These are phyloP conservation scores for Pontederia crassipes DNA, from an alignment of 176 grass and related monocot species.

Conservation along the genomic window DNA sequence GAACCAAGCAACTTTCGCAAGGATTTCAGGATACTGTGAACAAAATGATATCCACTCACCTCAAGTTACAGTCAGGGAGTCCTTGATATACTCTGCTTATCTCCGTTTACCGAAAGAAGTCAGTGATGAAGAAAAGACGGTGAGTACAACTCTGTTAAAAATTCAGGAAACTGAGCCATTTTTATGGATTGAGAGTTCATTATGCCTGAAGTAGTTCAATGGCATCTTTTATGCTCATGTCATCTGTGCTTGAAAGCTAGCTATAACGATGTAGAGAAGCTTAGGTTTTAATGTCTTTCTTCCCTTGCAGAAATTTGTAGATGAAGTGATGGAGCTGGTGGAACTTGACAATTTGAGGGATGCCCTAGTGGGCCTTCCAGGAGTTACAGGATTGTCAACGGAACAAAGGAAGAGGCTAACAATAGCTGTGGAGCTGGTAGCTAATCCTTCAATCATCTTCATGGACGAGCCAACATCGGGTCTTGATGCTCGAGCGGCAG, in stretches of 20 bases:
- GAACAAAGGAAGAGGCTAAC: slow-evolving; percentile 94
- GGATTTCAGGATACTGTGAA: slow-evolving; percentile 96
- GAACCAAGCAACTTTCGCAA: slow-evolving; percentile 92
- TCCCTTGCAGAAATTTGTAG: slow-evolving; percentile 78
- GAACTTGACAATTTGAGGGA: slow-evolving; percentile 79
- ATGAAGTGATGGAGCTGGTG: slow-evolving; percentile 91
- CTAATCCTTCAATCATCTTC: slow-evolving; percentile 97
- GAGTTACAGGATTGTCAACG: slow-evolving; percentile 85
- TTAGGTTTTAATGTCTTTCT: background rate
- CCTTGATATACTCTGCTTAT: slow-evolving; percentile 91
- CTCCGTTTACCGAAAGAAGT: slow-evolving; percentile 67
- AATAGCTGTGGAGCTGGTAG: slow-evolving; percentile 92
- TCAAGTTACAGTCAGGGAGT: slow-evolving; percentile 91
- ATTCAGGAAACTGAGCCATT: too few species aligned
- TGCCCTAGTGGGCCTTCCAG: slow-evolving; percentile 85
- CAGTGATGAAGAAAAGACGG: slow-evolving; percentile 81
- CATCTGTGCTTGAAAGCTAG: too few species aligned
- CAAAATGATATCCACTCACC: slow-evolving; percentile 99
- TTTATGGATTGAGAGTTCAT: too few species aligned
- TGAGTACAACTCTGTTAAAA: slow-evolving; percentile 23
- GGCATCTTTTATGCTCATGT: background rate
- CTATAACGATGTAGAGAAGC: background rate
- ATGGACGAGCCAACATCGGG: slow-evolving; percentile 99
- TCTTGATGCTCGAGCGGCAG: slow-evolving; percentile 96
- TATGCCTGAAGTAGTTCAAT: background rate